Conservation (phyloP, 192 early-diverging fungal species). For the Dissophora ornata region DNA sequence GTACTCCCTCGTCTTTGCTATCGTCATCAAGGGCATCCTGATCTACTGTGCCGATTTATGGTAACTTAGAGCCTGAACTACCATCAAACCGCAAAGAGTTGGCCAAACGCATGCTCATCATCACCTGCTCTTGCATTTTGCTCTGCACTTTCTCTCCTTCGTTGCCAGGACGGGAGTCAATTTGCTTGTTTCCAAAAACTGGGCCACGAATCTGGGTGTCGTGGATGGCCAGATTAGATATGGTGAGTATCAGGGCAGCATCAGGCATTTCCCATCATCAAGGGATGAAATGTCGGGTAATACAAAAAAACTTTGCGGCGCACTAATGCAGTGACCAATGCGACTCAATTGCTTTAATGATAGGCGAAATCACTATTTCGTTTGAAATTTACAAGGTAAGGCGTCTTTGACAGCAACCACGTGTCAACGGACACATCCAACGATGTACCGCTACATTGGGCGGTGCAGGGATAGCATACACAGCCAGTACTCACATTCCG, state of each 20-base stretch:
- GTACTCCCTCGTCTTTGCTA: slow-evolving; percentile 70
- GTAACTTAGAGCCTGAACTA: slow-evolving; percentile 15
- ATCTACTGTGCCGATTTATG: slow-evolving; percentile 87
- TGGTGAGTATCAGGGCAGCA: not conserved
- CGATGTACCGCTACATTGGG: no score
- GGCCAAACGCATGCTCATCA: no score
- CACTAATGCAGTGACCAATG: no score
- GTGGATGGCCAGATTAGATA: slow-evolving; percentile 5
- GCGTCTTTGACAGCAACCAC: not conserved
- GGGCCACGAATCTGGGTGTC: slow-evolving; percentile 24
- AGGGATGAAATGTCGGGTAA: no score
- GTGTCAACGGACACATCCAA: no score
- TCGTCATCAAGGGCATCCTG: slow-evolving; percentile 77
- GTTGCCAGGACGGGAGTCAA: slow-evolving; percentile 47
- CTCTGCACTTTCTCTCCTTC: not conserved
- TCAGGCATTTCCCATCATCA: not conserved
- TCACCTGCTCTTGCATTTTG: not conserved
- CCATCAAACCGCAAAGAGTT: no score
- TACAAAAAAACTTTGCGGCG: no score
- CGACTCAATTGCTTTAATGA: no score
- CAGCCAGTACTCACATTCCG: not conserved
- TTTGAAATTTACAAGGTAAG: slow-evolving; percentile 43
- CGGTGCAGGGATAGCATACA: no score
- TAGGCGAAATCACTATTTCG: slow-evolving; percentile 18
- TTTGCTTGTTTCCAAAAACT: slow-evolving; percentile 29